Base-by-base conservation (phyloP, 192 early-diverging fungal species). In the Coemansia guatemalensis region DNA sequence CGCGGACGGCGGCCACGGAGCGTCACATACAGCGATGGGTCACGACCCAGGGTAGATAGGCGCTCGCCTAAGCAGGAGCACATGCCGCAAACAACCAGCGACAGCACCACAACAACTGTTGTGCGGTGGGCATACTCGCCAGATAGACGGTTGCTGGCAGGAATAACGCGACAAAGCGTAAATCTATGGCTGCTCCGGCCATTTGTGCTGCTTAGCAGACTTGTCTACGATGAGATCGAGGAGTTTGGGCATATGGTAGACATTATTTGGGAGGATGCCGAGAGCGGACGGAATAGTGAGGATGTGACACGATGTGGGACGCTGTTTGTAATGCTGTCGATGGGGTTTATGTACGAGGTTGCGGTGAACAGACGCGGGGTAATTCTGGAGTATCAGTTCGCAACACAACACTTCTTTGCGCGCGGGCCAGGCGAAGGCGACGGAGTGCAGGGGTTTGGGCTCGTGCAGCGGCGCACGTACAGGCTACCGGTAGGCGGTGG, bases 131-230 rank as follows among this genome's bases (percentile, higher is more conserved):
- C 62, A 8, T 30, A 55, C 14, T 67, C 72, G 2, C 69, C 75
- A 17, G 63, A 70, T 29, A 62, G 75, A 5, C 27, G 35, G 24
- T 39, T 75, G 20, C 53, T 83, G 8, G 68, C 66, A 0, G 75
- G 71, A 0, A 65, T 78, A 12, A 78, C 75, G 5, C 23, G 29
- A 11, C 66, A 65, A 39, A 60, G 66, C 58, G 48, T 83, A 18
- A 70, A 78, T 48, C 53, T 83, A 32, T 83, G 81, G 81, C 63
- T 56, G 20, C 47, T 67, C 30, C 53, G 69, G 47, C 81, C 81
- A 8, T 72, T 83, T 26, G 61, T 65, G n/a, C 56, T 72, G 21
- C 66, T 83, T 25, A 77, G 75, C 63, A 64, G 62, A 3, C 64
- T 78, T 21, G 65, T 60, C 6, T 71, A 77, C 63, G 69, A 75